Evolutionary conservation across 345 rosid species (phyloP).

Genomic region (Citrus inodora): DNA sequence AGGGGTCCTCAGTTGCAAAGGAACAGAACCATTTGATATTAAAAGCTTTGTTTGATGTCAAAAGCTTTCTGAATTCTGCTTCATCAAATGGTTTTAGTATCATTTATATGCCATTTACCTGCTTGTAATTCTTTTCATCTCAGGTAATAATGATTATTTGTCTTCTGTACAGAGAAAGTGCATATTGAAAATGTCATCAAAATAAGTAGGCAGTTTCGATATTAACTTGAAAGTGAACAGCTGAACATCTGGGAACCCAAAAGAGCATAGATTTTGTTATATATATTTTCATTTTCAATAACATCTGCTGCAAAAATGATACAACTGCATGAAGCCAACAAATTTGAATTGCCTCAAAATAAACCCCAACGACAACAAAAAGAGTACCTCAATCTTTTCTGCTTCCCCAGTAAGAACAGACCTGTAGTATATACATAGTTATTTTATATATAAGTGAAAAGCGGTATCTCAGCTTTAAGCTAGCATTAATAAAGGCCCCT

Average conservation of each 20-base stretch:
- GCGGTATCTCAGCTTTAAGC: background rate
- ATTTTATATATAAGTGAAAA: background rate
- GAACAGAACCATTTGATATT: constrained; percentile 10
- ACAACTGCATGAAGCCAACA: background rate
- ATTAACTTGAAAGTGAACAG: background rate
- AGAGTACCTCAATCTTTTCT: background rate
- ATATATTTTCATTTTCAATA: background rate
- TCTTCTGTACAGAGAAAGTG: background rate
- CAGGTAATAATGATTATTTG: background rate
- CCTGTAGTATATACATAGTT: constrained; percentile 21
- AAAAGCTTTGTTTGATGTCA: no score
- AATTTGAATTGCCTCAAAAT: background rate
- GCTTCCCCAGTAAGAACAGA: background rate
- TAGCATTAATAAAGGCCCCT: background rate
- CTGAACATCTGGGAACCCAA: background rate
- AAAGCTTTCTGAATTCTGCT: background rate
- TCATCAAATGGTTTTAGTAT: background rate
- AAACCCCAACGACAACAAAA: background rate
- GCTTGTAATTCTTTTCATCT: background rate
- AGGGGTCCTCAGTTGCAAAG: constrained; percentile 7
- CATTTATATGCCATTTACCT: background rate
- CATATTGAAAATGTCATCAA: background rate
- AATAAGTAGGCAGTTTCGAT: background rate
- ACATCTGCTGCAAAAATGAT: background rate
- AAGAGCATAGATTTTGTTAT: background rate